Percentiles rank a stretch among this genome's conserved stretches.
phyloP scores from a whole-genome alignment of 305 asterid genomes.

The Fraxinus sp. region DNA sequence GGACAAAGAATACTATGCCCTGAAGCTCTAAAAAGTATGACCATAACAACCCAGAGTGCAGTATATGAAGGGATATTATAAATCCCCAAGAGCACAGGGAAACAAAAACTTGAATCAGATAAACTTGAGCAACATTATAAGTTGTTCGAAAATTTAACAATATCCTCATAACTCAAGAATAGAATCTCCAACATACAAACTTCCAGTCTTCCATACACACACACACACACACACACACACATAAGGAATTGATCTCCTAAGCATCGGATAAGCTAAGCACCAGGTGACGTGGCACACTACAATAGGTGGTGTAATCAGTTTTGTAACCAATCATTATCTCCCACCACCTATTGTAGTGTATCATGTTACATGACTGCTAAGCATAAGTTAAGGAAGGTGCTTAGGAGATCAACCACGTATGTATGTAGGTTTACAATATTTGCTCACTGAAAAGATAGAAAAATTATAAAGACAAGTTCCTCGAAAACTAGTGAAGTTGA shows the following conservation, averaged over 20 bases:
- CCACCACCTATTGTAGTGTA: too few species aligned
- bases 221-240: neutral
- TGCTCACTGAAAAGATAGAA: neutral
- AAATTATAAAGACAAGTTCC: neutral
- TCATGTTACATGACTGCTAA: neutral
- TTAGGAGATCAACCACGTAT: neutral
- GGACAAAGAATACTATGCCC: neutral
- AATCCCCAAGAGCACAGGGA: neutral
- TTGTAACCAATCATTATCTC: too few species aligned
- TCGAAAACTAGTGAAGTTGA: slow-evolving; percentile 5
- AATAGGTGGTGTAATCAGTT: too few species aligned
- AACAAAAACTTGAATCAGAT: neutral
- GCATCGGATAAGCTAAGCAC: too few species aligned
- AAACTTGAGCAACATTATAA: neutral
- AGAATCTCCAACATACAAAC: neutral
- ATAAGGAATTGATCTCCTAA: neutral
- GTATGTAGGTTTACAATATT: neutral
- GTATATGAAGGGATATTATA: neutral
- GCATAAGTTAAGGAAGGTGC: neutral
- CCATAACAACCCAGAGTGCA: neutral
- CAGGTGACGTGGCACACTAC: neutral
- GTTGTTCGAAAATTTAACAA: neutral
- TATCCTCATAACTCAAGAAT: neutral
- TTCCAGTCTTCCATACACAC: neutral
- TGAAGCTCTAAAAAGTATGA: neutral